A percentile compares a stretch with the other conserved stretches of the same genome.
phyloP scores from a whole-genome alignment of 2,329 filamentous ascomycete species.

The Stemphylium lycopersici region DNA sequence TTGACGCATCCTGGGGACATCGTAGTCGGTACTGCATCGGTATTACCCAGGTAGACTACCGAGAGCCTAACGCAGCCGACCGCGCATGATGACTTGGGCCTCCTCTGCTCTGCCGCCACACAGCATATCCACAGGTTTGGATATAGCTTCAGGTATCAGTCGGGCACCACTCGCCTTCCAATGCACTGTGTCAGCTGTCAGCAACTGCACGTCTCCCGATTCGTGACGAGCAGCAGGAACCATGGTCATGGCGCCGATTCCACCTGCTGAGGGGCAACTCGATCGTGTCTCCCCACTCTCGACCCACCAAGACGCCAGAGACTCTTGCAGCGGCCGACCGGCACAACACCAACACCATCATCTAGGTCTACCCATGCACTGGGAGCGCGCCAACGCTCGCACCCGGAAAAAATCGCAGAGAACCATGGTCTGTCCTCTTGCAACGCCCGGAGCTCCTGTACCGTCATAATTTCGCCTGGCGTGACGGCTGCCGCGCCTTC shows the following conservation, averaged over 20 bases:
- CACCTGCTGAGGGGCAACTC: conserved; percentile 3
- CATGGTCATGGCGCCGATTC: neutral
- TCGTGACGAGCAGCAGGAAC: neutral
- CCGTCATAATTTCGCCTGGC: conserved; percentile 10
- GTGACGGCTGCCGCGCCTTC: conserved; percentile 8
- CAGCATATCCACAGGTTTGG: too few species aligned
- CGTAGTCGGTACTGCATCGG: neutral
- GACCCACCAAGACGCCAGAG: conserved; percentile 18
- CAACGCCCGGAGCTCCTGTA: conserved; percentile 5
- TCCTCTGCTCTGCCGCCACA: too few species aligned
- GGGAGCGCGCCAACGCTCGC: conserved; percentile 10
- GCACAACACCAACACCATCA: conserved; percentile 3
- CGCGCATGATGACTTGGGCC: neutral
- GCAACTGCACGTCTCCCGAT: neutral
- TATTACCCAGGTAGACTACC: neutral
- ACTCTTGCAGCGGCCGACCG: neutral
- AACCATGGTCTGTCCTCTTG: conserved; percentile 11
- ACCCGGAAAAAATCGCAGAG: conserved; percentile 19
- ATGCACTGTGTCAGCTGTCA: neutral
- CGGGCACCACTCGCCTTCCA: too few species aligned
- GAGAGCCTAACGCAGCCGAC: conserved; percentile 4
- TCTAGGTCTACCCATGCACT: conserved; percentile 17
- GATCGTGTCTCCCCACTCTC: conserved; percentile 15
- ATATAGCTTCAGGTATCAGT: too few species aligned
- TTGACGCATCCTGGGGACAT: conserved; percentile 8